Evolutionary conservation across 108 stramenopile genomes (phyloP).

Genomic region (Nannochloropsis salina): DNA sequence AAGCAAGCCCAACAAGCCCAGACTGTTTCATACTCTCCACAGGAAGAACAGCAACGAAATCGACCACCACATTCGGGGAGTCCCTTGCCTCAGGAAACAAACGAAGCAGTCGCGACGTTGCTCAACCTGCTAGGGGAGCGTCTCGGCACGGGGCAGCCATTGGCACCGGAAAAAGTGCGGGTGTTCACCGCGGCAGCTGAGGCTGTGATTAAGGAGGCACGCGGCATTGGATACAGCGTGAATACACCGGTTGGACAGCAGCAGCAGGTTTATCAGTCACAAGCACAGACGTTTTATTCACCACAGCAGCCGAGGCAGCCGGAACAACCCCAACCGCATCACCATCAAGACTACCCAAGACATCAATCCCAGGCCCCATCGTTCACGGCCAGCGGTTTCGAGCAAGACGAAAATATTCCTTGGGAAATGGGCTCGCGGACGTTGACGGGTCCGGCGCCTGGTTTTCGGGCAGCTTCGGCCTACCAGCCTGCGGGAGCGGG

Average conservation of each 20-base stretch:
- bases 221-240: background rate
- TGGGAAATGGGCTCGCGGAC: background rate
- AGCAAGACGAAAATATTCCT: background rate
- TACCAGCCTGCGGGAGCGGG: background rate
- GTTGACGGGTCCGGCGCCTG: background rate
- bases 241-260: background rate
- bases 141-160: background rate
- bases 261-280: background rate
- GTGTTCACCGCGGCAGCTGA: background rate
- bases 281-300: background rate
- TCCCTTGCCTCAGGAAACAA: background rate
- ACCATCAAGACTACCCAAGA: background rate
- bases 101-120: constrained; percentile 11
- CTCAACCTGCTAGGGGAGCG: background rate
- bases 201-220: background rate
- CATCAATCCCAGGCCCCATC: background rate
- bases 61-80: background rate
- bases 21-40: no score
- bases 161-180: constrained; percentile 10
- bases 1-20: background rate
- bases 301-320: background rate
- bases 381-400: background rate
- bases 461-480: background rate
- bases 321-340: background rate
- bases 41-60: no score